phyloP scores from a whole-genome alignment of 2,329 filamentous ascomycete species.

The Penicillium sp. region DNA sequence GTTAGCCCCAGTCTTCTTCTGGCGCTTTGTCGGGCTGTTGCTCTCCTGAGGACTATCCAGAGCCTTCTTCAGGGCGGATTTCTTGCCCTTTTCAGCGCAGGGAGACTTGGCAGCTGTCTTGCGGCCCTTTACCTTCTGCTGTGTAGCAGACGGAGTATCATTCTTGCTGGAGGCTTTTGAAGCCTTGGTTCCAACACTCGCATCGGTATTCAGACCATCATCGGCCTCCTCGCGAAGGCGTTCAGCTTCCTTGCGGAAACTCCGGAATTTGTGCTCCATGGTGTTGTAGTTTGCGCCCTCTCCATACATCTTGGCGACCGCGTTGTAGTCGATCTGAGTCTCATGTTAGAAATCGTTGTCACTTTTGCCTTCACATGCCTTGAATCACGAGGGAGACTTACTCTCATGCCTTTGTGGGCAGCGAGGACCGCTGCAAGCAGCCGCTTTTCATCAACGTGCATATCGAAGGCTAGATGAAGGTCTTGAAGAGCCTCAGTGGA shows the following conservation, averaged over 20 bases:
- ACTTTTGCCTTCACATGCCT: background rate
- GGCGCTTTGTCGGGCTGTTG: background rate
- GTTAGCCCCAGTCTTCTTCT: background rate
- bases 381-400: background rate
- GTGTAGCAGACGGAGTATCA: background rate
- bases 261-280: constrained; percentile 52
- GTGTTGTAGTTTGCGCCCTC: constrained; percentile 53
- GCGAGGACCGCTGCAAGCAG: background rate
- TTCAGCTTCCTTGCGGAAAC: constrained; percentile 47
- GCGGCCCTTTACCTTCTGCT: background rate
- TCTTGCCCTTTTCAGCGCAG: background rate
- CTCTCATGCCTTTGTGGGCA: background rate
- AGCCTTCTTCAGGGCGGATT: background rate
- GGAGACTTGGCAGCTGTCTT: background rate
- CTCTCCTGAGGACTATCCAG: background rate
- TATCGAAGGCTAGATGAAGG: too few relatives aligned
- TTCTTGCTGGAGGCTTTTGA: background rate
- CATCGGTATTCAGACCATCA: background rate
- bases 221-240: constrained; percentile 29
- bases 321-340: constrained; percentile 49
- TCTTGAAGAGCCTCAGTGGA: too few relatives aligned
- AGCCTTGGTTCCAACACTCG: background rate
- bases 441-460: background rate
- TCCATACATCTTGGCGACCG: constrained; percentile 52
- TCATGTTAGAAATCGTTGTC: background rate